phyloP scores from a whole-genome alignment of 805 yeast genomes.

The Myxozyma kluyveri region DNA sequence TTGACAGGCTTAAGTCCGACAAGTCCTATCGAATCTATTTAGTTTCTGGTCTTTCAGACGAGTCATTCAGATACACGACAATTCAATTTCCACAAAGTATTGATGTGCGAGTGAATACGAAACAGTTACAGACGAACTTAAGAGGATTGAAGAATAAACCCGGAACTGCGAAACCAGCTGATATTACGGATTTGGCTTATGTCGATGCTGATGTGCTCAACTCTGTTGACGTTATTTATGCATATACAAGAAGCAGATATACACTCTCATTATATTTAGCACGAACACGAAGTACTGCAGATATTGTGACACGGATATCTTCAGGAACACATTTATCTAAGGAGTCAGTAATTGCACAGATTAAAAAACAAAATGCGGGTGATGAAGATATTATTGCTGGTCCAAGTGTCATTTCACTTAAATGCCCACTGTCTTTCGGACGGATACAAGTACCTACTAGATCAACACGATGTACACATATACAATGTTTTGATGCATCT shows the following conservation, averaged over 20 bases:
- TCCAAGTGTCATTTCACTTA: slow-evolving; percentile 62
- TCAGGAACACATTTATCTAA: slow-evolving; percentile 53
- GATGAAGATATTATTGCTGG: slow-evolving; percentile 73
- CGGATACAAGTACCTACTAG: slow-evolving; percentile 71
- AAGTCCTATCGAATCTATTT: slow-evolving; percentile 46
- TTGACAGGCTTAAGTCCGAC: slow-evolving; percentile 38
- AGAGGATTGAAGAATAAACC: slow-evolving; percentile 73
- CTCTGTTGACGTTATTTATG: slow-evolving; percentile 54
- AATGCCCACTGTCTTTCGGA: slow-evolving; percentile 74
- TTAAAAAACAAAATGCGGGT: slow-evolving; percentile 43
- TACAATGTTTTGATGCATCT: slow-evolving; percentile 83
- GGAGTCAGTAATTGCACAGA: slow-evolving; percentile 49
- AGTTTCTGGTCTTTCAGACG: slow-evolving; percentile 45
- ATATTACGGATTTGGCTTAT: slow-evolving; percentile 55
- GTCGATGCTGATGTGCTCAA: slow-evolving; percentile 37
- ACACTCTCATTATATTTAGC: slow-evolving; percentile 60
- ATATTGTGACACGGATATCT: slow-evolving; percentile 44
- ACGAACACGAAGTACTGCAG: slow-evolving; percentile 45
- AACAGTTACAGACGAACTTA: slow-evolving; percentile 50
- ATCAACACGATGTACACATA: slow-evolving; percentile 68
- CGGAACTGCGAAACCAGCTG: slow-evolving; percentile 82
- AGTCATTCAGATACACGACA: slow-evolving; percentile 28
- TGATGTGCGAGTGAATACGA: slow-evolving; percentile 62
- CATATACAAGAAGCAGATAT: slow-evolving; percentile 52
- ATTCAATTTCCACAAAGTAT: slow-evolving; percentile 70